Base-by-base conservation (phyloP, 805 yeast genomes). In the Yamadazyma phyllophila region DNA sequence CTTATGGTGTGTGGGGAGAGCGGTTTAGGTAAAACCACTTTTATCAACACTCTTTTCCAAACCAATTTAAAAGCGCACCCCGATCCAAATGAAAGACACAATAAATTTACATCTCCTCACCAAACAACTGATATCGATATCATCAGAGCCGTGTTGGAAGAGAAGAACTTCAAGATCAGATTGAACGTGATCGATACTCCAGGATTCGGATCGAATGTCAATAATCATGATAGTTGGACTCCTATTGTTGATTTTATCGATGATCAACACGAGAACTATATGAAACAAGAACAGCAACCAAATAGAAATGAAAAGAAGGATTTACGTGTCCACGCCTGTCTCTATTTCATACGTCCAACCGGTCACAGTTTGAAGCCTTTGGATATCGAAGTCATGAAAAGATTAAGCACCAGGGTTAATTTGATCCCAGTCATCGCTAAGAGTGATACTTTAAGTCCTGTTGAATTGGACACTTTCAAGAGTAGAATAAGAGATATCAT, bases 261-360 rank as follows among this genome's bases (percentile, higher is more conserved):
- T 65, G 95, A 88, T 61, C 97, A 90, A 70, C 94, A 88, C 60
- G 90, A 85, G 59, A 77, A 85, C 17, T 89, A 69, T 63, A 85
- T 90, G 92, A 86, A 86, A 63, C 96, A 88, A 64, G 97, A 90
- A 62, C 94, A 89, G 61, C 98, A 91, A 69, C 98, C 98, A 29
- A 65, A 63, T 42, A 81, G 98, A 65, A 48, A 44, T 2, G 67
- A 67, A 34, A 80, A 76, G 60, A 85, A 83, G 56, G 97, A 91
- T 67, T 70, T 88, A 52, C 80, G 97, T 58, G 96, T 91, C 30
- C 96, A 91, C 60, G 96, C 90, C 2, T 88, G 95, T 63, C 69
- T 91, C 38, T 91, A 90, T 68, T 90, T 91, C 62, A 85, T 91
- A 52, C 82, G 92, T 61, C 97, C 97, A 37, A 86, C 95, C 1